phyloP scores from a whole-genome alignment of 2,329 filamentous ascomycete genomes.

The Scytalidium sp. region DNA sequence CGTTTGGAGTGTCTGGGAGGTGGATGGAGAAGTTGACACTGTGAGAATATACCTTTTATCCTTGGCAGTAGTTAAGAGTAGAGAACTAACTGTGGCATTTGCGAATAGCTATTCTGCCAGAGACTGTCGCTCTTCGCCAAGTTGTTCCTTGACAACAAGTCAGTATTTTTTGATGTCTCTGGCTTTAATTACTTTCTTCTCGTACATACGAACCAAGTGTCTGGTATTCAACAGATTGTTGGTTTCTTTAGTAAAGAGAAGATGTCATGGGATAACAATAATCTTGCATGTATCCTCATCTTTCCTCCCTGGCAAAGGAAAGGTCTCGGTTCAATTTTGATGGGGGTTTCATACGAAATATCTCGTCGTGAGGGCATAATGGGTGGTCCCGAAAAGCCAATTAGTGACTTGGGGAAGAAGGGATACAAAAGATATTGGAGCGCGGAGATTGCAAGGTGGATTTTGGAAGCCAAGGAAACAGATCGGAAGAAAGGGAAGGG shows the following conservation, averaged over 20 bases:
- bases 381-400: conserved; percentile 90
- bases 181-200: conserved; percentile 95
- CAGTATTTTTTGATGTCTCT: conserved; percentile 93
- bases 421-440: conserved; percentile 88
- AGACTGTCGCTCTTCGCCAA: conserved; percentile 96
- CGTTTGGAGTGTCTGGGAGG: conserved; percentile 84
- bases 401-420: conserved; percentile 78
- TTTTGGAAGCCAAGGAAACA: conserved; percentile 35
- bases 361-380: conserved; percentile 78
- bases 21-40: conserved; percentile 84
- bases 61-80: background rate
- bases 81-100: background rate
- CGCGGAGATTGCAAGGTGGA: conserved; percentile 74
- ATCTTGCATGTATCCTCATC: conserved; percentile 90
- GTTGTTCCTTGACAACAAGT: conserved; percentile 96
- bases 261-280: conserved; percentile 98
- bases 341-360: conserved; percentile 92
- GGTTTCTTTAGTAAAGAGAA: conserved; percentile 99
- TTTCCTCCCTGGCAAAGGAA: conserved; percentile 95
- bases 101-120: conserved; percentile 74
- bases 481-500: conserved; percentile 20
- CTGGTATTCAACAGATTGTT: conserved; percentile 56
- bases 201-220: conserved; percentile 55
- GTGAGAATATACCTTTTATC: conserved; percentile 36
- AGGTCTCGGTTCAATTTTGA: conserved; percentile 82